Evolutionary conservation across 805 yeast species (phyloP).

Genomic region (Ogataea zsoltii): DNA sequence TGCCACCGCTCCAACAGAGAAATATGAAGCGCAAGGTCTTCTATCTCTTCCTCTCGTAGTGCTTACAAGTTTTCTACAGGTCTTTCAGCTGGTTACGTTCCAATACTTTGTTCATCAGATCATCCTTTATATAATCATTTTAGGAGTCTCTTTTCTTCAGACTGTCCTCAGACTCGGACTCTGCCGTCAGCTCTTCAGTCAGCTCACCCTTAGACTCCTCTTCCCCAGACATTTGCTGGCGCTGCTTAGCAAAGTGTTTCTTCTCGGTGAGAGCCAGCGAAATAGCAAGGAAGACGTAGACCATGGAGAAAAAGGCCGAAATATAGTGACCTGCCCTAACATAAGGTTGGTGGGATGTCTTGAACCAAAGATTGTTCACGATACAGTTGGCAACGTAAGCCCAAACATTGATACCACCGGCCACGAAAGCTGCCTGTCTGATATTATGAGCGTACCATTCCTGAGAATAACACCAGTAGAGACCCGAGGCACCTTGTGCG

Average conservation of each 20-base stretch:
- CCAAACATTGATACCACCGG: slow-evolving; percentile 24
- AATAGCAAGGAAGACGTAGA: slow-evolving; percentile 12
- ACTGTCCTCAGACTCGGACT: no score
- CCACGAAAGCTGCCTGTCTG: slow-evolving; percentile 18
- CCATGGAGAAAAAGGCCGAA: slow-evolving; percentile 17
- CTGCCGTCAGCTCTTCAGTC: no score
- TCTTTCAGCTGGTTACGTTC: no score
- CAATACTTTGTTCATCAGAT: no score
- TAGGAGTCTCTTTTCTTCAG: no score
- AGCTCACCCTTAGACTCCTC: background rate
- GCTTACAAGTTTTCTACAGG: no score
- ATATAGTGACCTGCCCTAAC: slow-evolving; percentile 25
- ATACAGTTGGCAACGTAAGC: slow-evolving; percentile 22
- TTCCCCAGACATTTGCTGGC: background rate
- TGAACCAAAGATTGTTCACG: slow-evolving; percentile 21
- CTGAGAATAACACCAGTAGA: slow-evolving; percentile 24
- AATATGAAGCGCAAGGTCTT: no score
- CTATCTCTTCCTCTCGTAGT: no score
- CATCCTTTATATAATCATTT: no score
- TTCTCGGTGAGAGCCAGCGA: slow-evolving; percentile 13
- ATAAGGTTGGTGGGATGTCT: slow-evolving; percentile 19
- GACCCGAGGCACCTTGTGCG: slow-evolving; percentile 21
- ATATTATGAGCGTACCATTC: slow-evolving; percentile 20
- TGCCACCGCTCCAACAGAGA: no score
- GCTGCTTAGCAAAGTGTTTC: slow-evolving; percentile 6